Evolutionary conservation across 1,284 basidiomycete genomes (phyloP), one percentile per base, ranked within the genome.

Genomic region (Inonotus hispidus): DNA sequence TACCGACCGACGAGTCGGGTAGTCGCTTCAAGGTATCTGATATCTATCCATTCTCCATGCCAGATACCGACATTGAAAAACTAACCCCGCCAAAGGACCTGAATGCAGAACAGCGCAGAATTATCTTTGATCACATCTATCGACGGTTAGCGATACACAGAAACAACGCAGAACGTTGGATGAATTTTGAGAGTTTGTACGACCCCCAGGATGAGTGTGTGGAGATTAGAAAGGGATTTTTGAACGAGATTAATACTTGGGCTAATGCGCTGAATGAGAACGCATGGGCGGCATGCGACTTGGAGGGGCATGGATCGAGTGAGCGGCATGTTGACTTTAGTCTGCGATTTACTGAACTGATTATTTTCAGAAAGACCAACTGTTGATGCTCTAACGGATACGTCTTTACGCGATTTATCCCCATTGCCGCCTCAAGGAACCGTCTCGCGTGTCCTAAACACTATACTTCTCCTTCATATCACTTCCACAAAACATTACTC

Each of bases 381-480:
- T 50, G 69, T 80, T 1, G 75, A 77, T 56, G 68, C 72, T 37
- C 67, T 76, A 29, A 68, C 75, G 0, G 81, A 83, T 66, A 82
- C 81, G 7, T 79, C 80, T 2, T 76, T 71, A 13, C 69, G 67
- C 0, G 73, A 75, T 53, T 72, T 83, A 5, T 72, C 75, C 13
- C 67, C 69, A 13, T 71, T 82, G 10, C 80, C 81, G 2, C 55
- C 72, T 1, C 49, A 67, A 50, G 70, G 72, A 11, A 66, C 72
- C 16, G 64, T 81, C 13, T 63, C 69, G 6, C 73, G 73, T 54
- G 68, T 80, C 49, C 68, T 83, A 23, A 82, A 79, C 64, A 74
- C 77, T 7, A 76, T 82, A 45, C 73, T 83, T 27, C 79, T 84
- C 65, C 69, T 84, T 11, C 74, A 81, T 56, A 73, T 84, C 64